phyloP scores from a whole-genome alignment of 305 asterid species.

The Rubia tinctorum region DNA sequence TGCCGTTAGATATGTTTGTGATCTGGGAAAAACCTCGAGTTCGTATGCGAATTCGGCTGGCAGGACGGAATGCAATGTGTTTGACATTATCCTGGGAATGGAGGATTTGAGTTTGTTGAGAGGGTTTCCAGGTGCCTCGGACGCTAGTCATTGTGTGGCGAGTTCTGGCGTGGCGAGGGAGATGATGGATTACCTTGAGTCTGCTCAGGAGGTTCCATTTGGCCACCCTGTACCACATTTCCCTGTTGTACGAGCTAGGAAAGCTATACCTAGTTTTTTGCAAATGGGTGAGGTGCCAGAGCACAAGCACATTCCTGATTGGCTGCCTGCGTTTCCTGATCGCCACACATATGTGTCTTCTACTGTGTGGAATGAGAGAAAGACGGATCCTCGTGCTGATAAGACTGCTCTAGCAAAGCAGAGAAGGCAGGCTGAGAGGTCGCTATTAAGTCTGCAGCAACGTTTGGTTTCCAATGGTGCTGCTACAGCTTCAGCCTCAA shows the following conservation, averaged over 20 bases:
- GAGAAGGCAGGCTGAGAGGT: constrained; percentile 90
- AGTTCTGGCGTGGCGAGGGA: constrained; percentile 51
- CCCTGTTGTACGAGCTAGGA: constrained; percentile 56
- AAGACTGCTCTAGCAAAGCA: constrained; percentile 91
- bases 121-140: constrained; percentile 61
- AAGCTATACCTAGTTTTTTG: constrained; percentile 70
- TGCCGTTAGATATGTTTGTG: constrained; percentile 69
- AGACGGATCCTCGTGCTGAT: constrained; percentile 82
- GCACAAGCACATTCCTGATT: constrained; percentile 68
- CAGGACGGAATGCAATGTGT: constrained; percentile 70
- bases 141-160: constrained; percentile 40
- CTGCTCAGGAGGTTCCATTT: constrained; percentile 79
- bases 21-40: constrained; percentile 65
- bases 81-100: constrained; percentile 67
- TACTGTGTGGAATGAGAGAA: constrained; percentile 91
- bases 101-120: constrained; percentile 61
- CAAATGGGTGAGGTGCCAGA: constrained; percentile 76
- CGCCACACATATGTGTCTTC: constrained; percentile 79
- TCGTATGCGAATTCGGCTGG: constrained; percentile 72
- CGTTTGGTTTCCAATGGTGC: constrained; percentile 61
- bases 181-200: constrained; percentile 53
- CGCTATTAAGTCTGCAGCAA: constrained; percentile 88
- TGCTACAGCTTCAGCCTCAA: constrained; percentile 41
- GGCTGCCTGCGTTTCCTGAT: constrained; percentile 99
- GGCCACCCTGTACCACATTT: constrained; percentile 71